Conservation (phyloP, 2,329 filamentous ascomycete species). For the Colletotrichum graminicola region DNA sequence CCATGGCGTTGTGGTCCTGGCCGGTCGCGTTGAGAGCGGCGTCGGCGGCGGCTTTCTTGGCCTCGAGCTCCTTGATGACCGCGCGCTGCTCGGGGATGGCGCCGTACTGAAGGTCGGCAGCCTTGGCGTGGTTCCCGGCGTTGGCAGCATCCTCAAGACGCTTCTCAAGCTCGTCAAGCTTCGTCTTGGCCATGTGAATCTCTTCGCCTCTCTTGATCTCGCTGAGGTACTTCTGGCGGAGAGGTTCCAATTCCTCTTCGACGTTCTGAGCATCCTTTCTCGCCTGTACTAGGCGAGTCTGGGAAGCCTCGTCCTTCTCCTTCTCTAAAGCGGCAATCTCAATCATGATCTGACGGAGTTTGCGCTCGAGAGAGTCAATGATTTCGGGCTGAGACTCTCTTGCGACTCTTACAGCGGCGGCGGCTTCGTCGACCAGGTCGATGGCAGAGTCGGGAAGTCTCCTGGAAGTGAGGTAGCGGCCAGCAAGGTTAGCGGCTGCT, state of each 20-base stretch:
- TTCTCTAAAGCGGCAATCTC: constrained; percentile 95
- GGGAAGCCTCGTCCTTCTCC: constrained; percentile 94
- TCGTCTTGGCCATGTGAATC: constrained; percentile 94
- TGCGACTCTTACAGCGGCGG: constrained; percentile 94
- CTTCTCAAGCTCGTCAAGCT: constrained; percentile 90
- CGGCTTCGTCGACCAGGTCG: constrained; percentile 95
- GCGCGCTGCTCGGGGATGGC: constrained; percentile 92
- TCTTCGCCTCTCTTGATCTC: constrained; percentile 92
- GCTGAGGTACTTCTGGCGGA: constrained; percentile 94
- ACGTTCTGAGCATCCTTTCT: constrained; percentile 94
- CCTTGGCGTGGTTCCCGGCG: constrained; percentile 84
- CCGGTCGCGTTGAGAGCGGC: constrained; percentile 70
- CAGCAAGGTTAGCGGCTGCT: constrained; percentile 88
- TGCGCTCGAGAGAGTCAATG: constrained; percentile 93
- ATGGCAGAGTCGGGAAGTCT: constrained; percentile 96
- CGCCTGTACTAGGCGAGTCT: constrained; percentile 83
- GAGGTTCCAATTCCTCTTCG: constrained; percentile 89
- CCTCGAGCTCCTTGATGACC: constrained; percentile 84
- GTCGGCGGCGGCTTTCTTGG: constrained; percentile 83
- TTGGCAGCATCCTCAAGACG: constrained; percentile 95
- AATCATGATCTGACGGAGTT: constrained; percentile 90
- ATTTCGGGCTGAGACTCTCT: constrained; percentile 97
- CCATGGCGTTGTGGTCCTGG: constrained; percentile 75
- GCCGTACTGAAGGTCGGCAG: constrained; percentile 96
- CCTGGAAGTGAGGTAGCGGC: constrained; percentile 90